A percentile compares a stretch with the other conserved stretches of the same genome.
Conservation (phyloP, 768 basidiomycete genomes). For the Coprinopsis strossmayeri region DNA sequence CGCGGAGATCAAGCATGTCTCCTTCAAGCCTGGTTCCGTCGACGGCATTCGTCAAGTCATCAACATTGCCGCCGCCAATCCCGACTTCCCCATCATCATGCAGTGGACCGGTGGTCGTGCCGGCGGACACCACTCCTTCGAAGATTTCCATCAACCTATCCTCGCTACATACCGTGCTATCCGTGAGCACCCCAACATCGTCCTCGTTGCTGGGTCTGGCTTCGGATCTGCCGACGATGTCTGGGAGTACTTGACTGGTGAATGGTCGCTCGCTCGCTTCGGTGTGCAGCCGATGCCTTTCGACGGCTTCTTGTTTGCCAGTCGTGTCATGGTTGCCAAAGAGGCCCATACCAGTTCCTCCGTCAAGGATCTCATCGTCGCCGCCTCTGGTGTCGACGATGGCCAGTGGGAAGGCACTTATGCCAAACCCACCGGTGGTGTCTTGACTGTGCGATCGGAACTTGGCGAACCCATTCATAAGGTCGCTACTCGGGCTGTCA, state of each 20-base stretch:
- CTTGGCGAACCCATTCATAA: constrained; percentile 99
- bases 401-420: constrained; percentile 94
- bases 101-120: constrained; percentile 99
- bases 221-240: constrained; percentile 94
- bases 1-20: constrained; percentile 91
- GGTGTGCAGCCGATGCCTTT: constrained; percentile 95
- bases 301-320: constrained; percentile 94
- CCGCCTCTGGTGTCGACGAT: constrained; percentile 88
- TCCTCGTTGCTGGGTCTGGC: constrained; percentile 89
- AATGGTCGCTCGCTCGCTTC: constrained; percentile 83
- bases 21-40: constrained; percentile 97
- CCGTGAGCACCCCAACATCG: constrained; percentile 83
- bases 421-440: constrained; percentile 87
- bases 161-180: constrained; percentile 86
- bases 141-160: constrained; percentile 97
- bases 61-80: constrained; percentile 90
- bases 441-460: constrained; percentile 95
- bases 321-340: constrained; percentile 97
- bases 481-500: constrained; percentile 94
- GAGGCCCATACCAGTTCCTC: constrained; percentile 93
- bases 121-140: constrained; percentile 96
- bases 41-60: constrained; percentile 97
- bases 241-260: constrained; percentile 95
- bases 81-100: constrained; percentile 94
- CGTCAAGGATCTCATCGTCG: constrained; percentile 96